These are phyloP conservation scores for Sporothrix pseudoabietina DNA, from an alignment of 2,329 filamentous ascomycete species.

Conservation along the genomic window DNA sequence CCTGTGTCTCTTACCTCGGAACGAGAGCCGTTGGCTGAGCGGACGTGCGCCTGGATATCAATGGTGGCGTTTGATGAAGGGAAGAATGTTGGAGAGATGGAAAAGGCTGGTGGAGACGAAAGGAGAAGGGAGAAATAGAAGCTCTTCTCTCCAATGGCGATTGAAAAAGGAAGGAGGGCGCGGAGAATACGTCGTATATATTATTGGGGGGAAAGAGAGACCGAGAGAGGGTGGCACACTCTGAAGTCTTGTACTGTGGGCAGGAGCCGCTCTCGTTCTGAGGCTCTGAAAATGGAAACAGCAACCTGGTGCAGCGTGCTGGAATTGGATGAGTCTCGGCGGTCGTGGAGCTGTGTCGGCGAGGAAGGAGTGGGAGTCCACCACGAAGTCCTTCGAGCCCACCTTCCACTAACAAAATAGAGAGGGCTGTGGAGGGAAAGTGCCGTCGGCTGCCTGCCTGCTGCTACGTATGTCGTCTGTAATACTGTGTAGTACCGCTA, in stretches of 20 bases:
- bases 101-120: not conserved
- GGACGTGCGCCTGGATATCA: not conserved
- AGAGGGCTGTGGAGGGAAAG: conserved; percentile 1
- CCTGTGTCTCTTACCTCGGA: conserved; percentile 6
- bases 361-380: not conserved
- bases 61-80: not conserved
- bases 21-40: not conserved
- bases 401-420: not conserved
- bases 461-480: not conserved
- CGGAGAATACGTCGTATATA: not conserved
- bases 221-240: conserved; percentile 5
- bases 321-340: conserved; percentile 20
- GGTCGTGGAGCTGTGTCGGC: conserved; percentile 13
- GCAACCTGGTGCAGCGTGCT: conserved; percentile 3
- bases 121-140: conserved; percentile 3
- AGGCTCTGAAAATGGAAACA: conserved; percentile 21
- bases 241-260: conserved; percentile 1
- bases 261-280: not conserved
- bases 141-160: not conserved
- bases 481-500: too few relatives aligned
- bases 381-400: not conserved
- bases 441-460: conserved; percentile 11
- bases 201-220: not conserved
- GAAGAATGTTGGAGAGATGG: not conserved
- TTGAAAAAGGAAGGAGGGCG: not conserved